Evolutionary conservation across 805 yeast genomes (phyloP).

Genomic region (Candida verbasci): DNA sequence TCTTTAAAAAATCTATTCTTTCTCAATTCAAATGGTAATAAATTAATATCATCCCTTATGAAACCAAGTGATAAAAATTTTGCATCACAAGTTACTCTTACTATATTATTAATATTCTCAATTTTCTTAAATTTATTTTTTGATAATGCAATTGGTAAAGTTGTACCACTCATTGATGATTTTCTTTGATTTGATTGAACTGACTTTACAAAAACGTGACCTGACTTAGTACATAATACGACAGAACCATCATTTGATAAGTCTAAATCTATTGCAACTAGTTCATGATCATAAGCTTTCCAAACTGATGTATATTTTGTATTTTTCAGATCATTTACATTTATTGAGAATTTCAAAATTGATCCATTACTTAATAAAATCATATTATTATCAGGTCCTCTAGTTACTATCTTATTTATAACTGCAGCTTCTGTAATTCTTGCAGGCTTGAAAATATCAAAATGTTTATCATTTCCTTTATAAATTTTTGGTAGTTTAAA

Average conservation of each 20-base stretch:
- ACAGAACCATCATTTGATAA: constrained; percentile 65
- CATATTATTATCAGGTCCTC: constrained; percentile 40
- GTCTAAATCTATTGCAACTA: constrained; percentile 64
- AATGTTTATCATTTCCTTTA: constrained; percentile 37
- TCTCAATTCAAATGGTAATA: constrained; percentile 51
- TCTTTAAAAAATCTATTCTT: constrained; percentile 48
- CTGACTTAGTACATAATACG: constrained; percentile 62
- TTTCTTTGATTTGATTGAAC: constrained; percentile 20
- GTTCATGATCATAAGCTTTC: constrained; percentile 55
- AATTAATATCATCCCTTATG: constrained; percentile 57
- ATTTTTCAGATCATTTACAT: constrained; percentile 24
- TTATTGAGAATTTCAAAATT: constrained; percentile 34
- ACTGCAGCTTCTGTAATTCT: constrained; percentile 38
- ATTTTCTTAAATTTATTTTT: constrained; percentile 52
- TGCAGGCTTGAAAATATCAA: constrained; percentile 53
- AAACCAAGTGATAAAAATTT: constrained; percentile 63
- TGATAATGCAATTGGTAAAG: constrained; percentile 21
- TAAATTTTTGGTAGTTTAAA: constrained; percentile 42
- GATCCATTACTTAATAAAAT: constrained; percentile 60
- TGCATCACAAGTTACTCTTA: constrained; percentile 62
- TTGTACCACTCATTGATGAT: constrained; percentile 28
- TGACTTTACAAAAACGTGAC: constrained; percentile 54
- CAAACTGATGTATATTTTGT: constrained; percentile 51
- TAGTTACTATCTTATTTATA: constrained; percentile 28
- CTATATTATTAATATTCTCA: constrained; percentile 52